Evolutionary conservation across 257 asterid genomes (phyloP).

Genomic region (Rauvolfia tetraphylla): DNA sequence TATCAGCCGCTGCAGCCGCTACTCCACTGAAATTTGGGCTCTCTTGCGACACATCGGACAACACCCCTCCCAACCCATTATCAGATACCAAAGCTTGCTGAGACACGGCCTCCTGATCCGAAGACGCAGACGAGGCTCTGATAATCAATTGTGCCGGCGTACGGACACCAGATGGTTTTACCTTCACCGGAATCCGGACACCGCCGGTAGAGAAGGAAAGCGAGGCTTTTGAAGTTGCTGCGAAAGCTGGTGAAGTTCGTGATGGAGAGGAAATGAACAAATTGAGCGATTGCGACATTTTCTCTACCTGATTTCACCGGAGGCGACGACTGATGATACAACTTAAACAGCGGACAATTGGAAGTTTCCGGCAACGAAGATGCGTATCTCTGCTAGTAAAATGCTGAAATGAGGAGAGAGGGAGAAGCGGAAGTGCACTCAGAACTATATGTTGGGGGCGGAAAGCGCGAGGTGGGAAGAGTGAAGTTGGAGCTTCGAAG

Average conservation of each 20-base stretch:
- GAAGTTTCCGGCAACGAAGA: not conserved
- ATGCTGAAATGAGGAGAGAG: not conserved
- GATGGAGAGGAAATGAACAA: slow-evolving; percentile 30
- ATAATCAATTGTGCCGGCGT: slow-evolving; percentile 5
- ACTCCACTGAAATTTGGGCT: slow-evolving; percentile 16
- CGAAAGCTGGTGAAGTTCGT: slow-evolving; percentile 13
- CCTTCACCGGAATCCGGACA: slow-evolving; percentile 20
- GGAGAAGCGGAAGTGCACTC: not conserved
- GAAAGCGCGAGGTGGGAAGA: slow-evolving; percentile 24
- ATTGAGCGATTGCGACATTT: slow-evolving; percentile 35
- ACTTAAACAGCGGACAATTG: not conserved
- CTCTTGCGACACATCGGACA: slow-evolving; percentile 33
- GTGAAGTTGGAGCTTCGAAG: slow-evolving; percentile 10
- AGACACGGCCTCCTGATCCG: slow-evolving; percentile 27
- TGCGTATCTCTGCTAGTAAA: not conserved
- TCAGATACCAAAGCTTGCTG: slow-evolving; percentile 29
- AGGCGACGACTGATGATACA: not conserved
- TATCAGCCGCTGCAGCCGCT: slow-evolving; percentile 30
- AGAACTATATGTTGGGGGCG: slow-evolving; percentile 24
- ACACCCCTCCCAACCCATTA: slow-evolving; percentile 48
- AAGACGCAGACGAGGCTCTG: slow-evolving; percentile 19
- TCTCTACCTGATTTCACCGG: not conserved
- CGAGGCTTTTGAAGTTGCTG: slow-evolving; percentile 22
- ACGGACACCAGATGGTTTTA: slow-evolving; percentile 9
- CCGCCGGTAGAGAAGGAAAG: slow-evolving; percentile 15